A percentile compares a stretch with the other conserved stretches of the same genome.
Evolutionary conservation across 208 protist species (phyloP).

Genomic region (Leptomonas seymouri): DNA sequence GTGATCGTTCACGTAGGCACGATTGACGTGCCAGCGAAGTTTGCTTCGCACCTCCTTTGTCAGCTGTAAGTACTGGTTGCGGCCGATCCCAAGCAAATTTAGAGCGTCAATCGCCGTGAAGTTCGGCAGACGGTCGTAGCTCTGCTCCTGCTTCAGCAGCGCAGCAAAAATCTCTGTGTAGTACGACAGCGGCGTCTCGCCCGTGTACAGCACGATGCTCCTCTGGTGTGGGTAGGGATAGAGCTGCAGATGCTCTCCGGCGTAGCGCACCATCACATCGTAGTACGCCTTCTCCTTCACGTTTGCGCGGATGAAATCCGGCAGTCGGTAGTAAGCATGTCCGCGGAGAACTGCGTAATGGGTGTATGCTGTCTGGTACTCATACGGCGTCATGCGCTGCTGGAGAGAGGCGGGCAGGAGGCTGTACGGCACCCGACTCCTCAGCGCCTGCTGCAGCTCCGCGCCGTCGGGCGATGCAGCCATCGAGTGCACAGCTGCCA

Average conservation of each 20-base stretch:
- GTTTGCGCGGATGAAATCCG: slow-evolving; percentile 48
- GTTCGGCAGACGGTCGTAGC: slow-evolving; percentile 97
- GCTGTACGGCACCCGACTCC: slow-evolving; percentile 53
- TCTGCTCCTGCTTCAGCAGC: slow-evolving; percentile 74
- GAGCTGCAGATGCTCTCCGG: slow-evolving; percentile 61
- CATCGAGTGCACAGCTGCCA: neutral
- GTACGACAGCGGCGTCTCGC: slow-evolving; percentile 73
- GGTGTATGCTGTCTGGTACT: slow-evolving; percentile 50
- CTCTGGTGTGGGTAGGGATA: slow-evolving; percentile 80
- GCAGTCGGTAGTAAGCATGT: slow-evolving; percentile 69
- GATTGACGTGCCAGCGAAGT: slow-evolving; percentile 79
- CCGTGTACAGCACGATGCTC: slow-evolving; percentile 64
- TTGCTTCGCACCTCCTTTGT: slow-evolving; percentile 95
- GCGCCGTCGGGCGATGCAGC: slow-evolving; percentile 28
- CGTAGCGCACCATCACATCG: slow-evolving; percentile 59
- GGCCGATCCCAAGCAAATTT: slow-evolving; percentile 94
- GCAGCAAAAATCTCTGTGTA: slow-evolving; percentile 75
- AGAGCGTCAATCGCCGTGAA: slow-evolving; percentile 97
- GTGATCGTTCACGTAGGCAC: slow-evolving; percentile 59
- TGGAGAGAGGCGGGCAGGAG: slow-evolving; percentile 58
- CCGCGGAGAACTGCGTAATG: slow-evolving; percentile 55
- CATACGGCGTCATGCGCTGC: slow-evolving; percentile 56
- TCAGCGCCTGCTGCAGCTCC: slow-evolving; percentile 68
- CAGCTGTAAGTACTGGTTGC: slow-evolving; percentile 97
- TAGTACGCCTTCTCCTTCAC: slow-evolving; percentile 78